These are phyloP conservation scores for Pezicula neosporulosa DNA, from an alignment of 2,329 filamentous ascomycete genomes.

Conservation along the genomic window DNA sequence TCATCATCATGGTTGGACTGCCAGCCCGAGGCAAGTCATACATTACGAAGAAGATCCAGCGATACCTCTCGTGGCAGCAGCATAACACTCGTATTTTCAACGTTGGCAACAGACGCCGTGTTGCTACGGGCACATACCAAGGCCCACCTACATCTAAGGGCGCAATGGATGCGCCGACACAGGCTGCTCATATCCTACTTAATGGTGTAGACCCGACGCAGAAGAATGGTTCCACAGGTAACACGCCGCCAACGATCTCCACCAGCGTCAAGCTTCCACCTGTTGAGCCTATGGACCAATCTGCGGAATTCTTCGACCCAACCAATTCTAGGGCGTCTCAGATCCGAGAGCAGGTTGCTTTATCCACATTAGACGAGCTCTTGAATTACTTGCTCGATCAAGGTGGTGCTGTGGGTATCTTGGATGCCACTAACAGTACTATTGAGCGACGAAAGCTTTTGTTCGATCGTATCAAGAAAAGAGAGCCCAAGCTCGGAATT, in stretches of 20 bases:
- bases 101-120: slow-evolving; percentile 84
- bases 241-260: neutral
- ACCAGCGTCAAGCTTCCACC: slow-evolving; percentile 12
- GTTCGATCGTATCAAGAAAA: slow-evolving; percentile 75
- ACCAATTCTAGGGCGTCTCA: slow-evolving; percentile 78
- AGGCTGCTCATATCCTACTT: slow-evolving; percentile 54
- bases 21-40: slow-evolving; percentile 97
- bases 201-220: slow-evolving; percentile 39
- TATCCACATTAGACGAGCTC: slow-evolving; percentile 89
- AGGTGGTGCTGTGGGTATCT: slow-evolving; percentile 86
- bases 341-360: slow-evolving; percentile 84
- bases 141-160: slow-evolving; percentile 16
- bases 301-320: slow-evolving; percentile 91
- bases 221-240: slow-evolving; percentile 1
- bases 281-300: slow-evolving; percentile 71
- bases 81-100: slow-evolving; percentile 97
- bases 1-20: slow-evolving; percentile 97
- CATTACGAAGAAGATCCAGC: slow-evolving; percentile 95
- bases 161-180: slow-evolving; percentile 34
- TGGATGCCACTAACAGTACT: slow-evolving; percentile 97
- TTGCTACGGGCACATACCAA: slow-evolving; percentile 59
- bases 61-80: slow-evolving; percentile 96
- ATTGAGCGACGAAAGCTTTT: slow-evolving; percentile 78
- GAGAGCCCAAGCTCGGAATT: slow-evolving; percentile 85
- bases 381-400: slow-evolving; percentile 81